A percentile compares a stretch with the other conserved stretches of the same genome.
Evolutionary conservation across 208 protist species (phyloP).

Genomic region (Crithidia expoeki): DNA sequence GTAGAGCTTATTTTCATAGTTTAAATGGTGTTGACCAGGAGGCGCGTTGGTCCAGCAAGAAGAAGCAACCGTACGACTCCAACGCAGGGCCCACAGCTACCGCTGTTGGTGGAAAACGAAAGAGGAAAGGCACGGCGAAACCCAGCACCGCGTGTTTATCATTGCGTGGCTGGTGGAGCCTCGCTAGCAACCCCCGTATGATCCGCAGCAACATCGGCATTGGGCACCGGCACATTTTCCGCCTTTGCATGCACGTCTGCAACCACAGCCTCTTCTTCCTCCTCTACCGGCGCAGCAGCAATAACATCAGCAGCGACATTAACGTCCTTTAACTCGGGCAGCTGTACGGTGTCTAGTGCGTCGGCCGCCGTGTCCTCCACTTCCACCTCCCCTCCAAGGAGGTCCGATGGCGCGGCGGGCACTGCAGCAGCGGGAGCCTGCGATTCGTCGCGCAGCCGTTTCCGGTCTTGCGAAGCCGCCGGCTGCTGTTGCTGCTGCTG

Average conservation of each 20-base stretch:
- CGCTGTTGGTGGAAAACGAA: too few relatives aligned
- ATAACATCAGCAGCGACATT: too few relatives aligned
- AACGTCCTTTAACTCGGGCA: neutral
- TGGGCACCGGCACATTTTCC: neutral
- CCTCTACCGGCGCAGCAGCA: neutral
- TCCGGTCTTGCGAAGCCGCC: neutral
- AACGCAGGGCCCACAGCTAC: too few relatives aligned
- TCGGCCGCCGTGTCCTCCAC: slow-evolving; percentile 1
- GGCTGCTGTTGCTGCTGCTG: too few relatives aligned
- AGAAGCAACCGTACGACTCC: too few relatives aligned
- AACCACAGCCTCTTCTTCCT: neutral
- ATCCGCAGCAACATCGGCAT: neutral
- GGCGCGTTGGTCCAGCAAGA: too few relatives aligned
- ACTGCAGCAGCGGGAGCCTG: neutral
- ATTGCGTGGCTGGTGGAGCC: neutral
- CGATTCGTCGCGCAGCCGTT: slow-evolving; percentile 1
- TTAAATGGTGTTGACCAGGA: neutral
- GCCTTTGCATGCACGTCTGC: neutral
- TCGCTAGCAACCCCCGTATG: neutral
- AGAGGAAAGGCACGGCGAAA: too few relatives aligned
- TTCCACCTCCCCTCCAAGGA: slow-evolving; percentile 2
- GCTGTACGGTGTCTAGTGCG: slow-evolving; percentile 1
- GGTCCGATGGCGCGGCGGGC: neutral
- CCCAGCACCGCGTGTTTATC: neutral
- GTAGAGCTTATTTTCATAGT: too few relatives aligned